Conservation (phyloP, 441 rosid genomes). For the Populus tomentosa region DNA sequence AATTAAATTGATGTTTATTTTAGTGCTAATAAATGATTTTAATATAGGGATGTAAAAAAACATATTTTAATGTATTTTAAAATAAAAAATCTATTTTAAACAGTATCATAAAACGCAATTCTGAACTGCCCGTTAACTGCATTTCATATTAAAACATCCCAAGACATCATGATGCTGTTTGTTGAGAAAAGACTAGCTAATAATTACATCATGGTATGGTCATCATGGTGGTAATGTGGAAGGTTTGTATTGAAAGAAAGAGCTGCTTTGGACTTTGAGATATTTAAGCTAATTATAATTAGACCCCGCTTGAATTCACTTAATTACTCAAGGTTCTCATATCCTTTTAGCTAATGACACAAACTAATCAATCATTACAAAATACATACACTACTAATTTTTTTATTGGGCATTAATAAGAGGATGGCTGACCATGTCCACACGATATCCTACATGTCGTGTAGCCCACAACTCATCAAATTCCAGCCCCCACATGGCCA, state of each 20-base stretch:
- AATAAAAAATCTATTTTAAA: no score
- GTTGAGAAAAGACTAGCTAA: no score
- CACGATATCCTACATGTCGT: constrained; percentile 23
- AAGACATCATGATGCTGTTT: no score
- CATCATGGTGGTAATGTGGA: no score
- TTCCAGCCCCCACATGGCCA: constrained; percentile 37
- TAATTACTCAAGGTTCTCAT: not conserved
- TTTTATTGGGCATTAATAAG: not conserved
- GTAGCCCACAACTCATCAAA: constrained; percentile 18
- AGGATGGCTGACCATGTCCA: constrained; percentile 6
- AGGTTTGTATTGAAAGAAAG: not conserved
- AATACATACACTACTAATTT: not conserved
- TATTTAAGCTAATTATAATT: not conserved
- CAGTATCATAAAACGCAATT: no score
- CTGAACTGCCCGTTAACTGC: no score
- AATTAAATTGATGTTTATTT: no score
- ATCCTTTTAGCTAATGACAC: not conserved
- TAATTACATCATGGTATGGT: no score
- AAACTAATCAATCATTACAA: not conserved
- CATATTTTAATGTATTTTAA: no score
- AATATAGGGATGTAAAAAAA: no score
- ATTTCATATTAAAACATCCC: no score
- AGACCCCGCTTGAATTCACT: not conserved
- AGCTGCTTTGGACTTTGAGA: not conserved
- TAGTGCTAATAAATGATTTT: no score